Evolutionary conservation across 805 yeast genomes (phyloP).

Genomic region (Candida taoyuanica): DNA sequence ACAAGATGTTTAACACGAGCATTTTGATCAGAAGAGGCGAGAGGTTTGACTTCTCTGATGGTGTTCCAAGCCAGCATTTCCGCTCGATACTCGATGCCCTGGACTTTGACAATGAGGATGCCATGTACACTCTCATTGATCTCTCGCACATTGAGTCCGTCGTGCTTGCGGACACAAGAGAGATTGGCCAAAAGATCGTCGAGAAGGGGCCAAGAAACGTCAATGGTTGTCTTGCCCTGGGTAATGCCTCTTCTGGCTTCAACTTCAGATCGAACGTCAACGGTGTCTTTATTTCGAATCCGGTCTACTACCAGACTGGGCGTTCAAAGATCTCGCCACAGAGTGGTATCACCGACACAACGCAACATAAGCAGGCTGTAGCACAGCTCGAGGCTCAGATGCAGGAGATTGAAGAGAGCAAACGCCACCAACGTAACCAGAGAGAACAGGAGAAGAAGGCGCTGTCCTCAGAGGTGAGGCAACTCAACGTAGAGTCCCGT

Average conservation of each 20-base stretch:
- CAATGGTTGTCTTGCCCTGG: constrained; percentile 36
- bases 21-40: constrained; percentile 54
- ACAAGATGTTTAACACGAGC: constrained; percentile 30
- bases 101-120: constrained; percentile 47
- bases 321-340: constrained; percentile 14
- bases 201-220: constrained; percentile 37
- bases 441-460: constrained; percentile 19
- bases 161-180: constrained; percentile 47
- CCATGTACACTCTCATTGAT: constrained; percentile 64
- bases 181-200: constrained; percentile 45
- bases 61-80: constrained; percentile 38
- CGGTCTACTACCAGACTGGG: constrained; percentile 38
- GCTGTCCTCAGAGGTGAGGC: constrained; percentile 2
- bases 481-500: not conserved
- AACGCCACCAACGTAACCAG: constrained; percentile 6
- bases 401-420: constrained; percentile 6
- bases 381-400: not conserved
- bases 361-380: constrained; percentile 4
- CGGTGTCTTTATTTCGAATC: constrained; percentile 49
- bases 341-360: constrained; percentile 20
- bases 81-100: constrained; percentile 59
- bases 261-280: constrained; percentile 35
- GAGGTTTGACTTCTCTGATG: constrained; percentile 45
- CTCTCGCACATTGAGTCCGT: constrained; percentile 52
- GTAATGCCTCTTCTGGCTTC: constrained; percentile 40